Percentiles rank a stretch among this genome's conserved stretches.
Conservation (phyloP, 768 basidiomycete genomes). For the Pleurotus pulmonarius region DNA sequence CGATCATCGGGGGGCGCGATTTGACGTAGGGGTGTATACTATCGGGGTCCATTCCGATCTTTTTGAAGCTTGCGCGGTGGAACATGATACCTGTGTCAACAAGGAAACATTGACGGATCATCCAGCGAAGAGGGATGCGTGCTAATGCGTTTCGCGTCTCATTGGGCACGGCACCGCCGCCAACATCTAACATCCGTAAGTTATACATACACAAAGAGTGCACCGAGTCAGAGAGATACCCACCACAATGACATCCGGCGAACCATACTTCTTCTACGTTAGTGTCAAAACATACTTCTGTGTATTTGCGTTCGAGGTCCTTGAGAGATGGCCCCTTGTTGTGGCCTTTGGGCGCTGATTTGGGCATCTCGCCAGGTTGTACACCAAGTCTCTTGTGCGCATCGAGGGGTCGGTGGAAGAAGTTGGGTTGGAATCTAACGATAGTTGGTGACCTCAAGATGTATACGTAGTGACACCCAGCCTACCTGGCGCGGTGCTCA, state of each 20-base stretch:
- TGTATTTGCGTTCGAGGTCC: slow-evolving; percentile 39
- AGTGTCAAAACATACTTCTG: slow-evolving; percentile 35
- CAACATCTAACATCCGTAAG: slow-evolving; percentile 50
- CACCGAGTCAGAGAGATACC: slow-evolving; percentile 12
- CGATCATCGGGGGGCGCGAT: slow-evolving; percentile 33
- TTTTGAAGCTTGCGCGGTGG: slow-evolving; percentile 39
- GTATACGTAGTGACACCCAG: background rate
- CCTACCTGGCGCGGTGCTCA: slow-evolving; percentile 52
- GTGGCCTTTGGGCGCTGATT: slow-evolving; percentile 18
- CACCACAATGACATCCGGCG: slow-evolving; percentile 69
- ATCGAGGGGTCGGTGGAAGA: slow-evolving; percentile 39
- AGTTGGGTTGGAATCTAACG: slow-evolving; percentile 39
- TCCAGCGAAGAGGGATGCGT: slow-evolving; percentile 74
- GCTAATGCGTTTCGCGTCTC: slow-evolving; percentile 56
- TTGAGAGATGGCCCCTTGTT: slow-evolving; percentile 22
- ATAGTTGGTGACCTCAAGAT: background rate
- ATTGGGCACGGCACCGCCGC: slow-evolving; percentile 66
- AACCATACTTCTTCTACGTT: slow-evolving; percentile 82
- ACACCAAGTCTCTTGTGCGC: slow-evolving; percentile 40
- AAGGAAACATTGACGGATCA: slow-evolving; percentile 63
- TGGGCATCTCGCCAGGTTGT: slow-evolving; percentile 47
- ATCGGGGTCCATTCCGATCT: slow-evolving; percentile 41
- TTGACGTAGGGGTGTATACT: slow-evolving; percentile 42
- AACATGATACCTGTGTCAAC: slow-evolving; percentile 59
- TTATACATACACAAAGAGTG: background rate